Evolutionary conservation across 441 rosid species (phyloP), one percentile per base, ranked within the genome.

Genomic region (Pelargonium australe): DNA sequence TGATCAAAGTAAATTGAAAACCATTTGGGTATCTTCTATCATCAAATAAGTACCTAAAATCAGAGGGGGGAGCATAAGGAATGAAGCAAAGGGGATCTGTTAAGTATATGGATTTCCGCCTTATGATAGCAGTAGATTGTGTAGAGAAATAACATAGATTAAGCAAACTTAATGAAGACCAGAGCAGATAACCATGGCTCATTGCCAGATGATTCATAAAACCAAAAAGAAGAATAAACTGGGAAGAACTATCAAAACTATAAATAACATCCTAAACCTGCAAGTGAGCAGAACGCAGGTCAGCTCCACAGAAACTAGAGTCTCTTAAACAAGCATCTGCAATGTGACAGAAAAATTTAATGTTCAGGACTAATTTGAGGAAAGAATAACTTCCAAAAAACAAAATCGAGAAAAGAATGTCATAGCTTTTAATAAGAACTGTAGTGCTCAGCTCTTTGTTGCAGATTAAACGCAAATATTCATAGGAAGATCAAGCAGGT

Each of bases 241-340:
- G 49, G 55, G 63, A 20, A 58, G 63, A 58, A 19, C 31, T 19
- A 1, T 58, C 10, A 28, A 28, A 58, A 58, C 63, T 58, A 20
- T 9, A 19, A 58, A 23, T 55, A 25, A 67, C 23, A 73, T n/a
- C 41, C 43, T 23, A 12, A 45, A 94, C 98, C 96, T 91, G 96
- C 68, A 94, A 85, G 78, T 91, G 99, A 68, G 97, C 97, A 73
- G 89, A 78, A 10, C 92, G 91, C 69, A 91, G 84, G 79, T 91
- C 89, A 64, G 97, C 96, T 69, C 92, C 98, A 70, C 87, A 89
- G 77, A 91, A 89, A 79, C 96, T 94, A 80, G 93, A 94, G 53
- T 76, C 95, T 70, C 84, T 74, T 77, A 91, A 78, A 77, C 89
- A 85, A 41, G 98, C 90, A 88, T 91, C 98, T 91, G 88, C 81